These are phyloP conservation scores for Geotrichum carabidarum DNA, from an alignment of 1,139 yeast species.

Conservation along the genomic window DNA sequence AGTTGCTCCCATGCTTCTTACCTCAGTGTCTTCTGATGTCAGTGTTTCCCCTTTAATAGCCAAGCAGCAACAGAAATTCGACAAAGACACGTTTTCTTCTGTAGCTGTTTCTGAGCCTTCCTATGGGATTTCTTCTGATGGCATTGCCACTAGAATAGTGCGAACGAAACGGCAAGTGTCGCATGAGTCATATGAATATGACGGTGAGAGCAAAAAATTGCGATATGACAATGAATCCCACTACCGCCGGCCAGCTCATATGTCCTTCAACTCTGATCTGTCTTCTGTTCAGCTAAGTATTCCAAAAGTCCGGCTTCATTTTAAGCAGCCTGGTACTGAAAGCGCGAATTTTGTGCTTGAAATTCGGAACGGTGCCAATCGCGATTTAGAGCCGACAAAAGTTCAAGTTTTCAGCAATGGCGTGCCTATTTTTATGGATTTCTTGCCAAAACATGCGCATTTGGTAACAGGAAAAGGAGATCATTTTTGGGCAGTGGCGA, in stretches of 20 bases:
- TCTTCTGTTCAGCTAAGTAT: constrained; percentile 74
- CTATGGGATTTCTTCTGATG: constrained; percentile 40
- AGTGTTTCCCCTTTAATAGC: constrained; percentile 11
- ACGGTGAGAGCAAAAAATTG: background rate
- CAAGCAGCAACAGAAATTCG: constrained; percentile 7
- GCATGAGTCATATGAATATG: background rate
- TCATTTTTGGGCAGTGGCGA: constrained; percentile 62
- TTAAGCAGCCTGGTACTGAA: constrained; percentile 27
- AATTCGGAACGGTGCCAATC: constrained; percentile 47
- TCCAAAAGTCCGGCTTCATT: constrained; percentile 64
- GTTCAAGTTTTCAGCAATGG: constrained; percentile 43
- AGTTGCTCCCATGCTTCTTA: constrained; percentile 77
- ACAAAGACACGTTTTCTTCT: constrained; percentile 7
- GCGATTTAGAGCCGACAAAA: constrained; percentile 45
- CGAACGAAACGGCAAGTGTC: constrained; percentile 43
- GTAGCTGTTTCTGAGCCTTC: constrained; percentile 40
- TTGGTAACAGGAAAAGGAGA: constrained; percentile 70
- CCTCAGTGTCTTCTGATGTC: constrained; percentile 40
- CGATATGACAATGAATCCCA: constrained; percentile 40
- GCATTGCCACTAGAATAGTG: constrained; percentile 41
- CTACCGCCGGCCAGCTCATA: constrained; percentile 70
- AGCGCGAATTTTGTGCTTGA: constrained; percentile 36
- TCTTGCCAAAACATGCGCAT: constrained; percentile 48
- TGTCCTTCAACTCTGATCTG: constrained; percentile 76
- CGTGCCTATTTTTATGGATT: constrained; percentile 44